Evolutionary conservation across 805 yeast species (phyloP).

Genomic region (Candida oleophila): DNA sequence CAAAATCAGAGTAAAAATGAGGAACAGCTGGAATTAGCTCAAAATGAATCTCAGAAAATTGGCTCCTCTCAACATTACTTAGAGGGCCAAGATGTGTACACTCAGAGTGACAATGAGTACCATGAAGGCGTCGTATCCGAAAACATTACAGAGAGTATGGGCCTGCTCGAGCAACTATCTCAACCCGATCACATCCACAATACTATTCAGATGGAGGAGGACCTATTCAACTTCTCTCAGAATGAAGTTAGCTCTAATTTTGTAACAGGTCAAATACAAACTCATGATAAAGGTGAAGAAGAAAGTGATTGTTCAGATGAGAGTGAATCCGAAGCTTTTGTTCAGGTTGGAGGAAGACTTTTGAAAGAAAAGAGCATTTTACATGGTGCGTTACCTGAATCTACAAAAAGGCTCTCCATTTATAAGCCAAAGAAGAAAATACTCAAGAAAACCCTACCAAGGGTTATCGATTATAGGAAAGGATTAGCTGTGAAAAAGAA

Average conservation of each 20-base stretch:
- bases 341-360: slow-evolving; percentile 25
- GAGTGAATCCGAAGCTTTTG: slow-evolving; percentile 7
- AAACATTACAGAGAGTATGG: background rate
- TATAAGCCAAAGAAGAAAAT: slow-evolving; percentile 15
- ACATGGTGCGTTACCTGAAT: slow-evolving; percentile 39
- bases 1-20: background rate
- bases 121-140: background rate
- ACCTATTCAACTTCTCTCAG: background rate
- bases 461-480: slow-evolving; percentile 22
- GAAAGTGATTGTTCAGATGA: background rate
- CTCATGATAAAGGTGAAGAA: background rate
- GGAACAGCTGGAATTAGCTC: background rate
- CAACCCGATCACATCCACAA: background rate
- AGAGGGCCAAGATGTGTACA: background rate
- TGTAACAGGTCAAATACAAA: background rate
- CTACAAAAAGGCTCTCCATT: slow-evolving; percentile 31
- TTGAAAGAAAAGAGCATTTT: slow-evolving; percentile 29
- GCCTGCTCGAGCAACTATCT: no score
- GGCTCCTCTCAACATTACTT: background rate
- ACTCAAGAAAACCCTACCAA: background rate
- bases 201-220: background rate
- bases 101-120: background rate
- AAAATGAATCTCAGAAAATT: background rate
- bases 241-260: background rate
- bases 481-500: slow-evolving; percentile 37